Percentiles rank a stretch among this genome's conserved stretches.
Evolutionary conservation across 768 basidiomycete species (phyloP).

Genomic region (Pholiota molesta): DNA sequence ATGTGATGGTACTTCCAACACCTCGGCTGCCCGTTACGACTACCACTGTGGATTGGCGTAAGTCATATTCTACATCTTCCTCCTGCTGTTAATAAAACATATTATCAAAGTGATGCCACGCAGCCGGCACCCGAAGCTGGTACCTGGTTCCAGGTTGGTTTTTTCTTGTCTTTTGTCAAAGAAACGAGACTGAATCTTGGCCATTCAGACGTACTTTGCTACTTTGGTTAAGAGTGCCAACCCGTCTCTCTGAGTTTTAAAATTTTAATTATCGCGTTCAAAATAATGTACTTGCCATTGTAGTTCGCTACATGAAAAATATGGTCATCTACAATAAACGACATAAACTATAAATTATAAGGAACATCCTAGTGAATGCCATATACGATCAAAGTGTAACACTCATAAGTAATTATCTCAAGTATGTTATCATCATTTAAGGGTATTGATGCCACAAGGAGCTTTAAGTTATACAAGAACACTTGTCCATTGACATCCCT

Average conservation of each 20-base stretch:
- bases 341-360: no score
- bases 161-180: not conserved
- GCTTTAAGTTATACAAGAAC: no score
- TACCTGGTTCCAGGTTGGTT: constrained; percentile 60
- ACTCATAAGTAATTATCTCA: no score
- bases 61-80: constrained; percentile 23
- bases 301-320: not conserved
- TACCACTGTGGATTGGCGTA: constrained; percentile 50
- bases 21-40: constrained; percentile 55
- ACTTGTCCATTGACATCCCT: no score
- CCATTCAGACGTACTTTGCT: constrained; percentile 51
- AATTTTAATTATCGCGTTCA: not conserved
- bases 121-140: constrained; percentile 65
- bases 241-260: constrained; percentile 45
- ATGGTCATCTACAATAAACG: not conserved
- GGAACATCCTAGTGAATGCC: no score
- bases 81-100: constrained; percentile 1
- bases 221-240: constrained; percentile 56
- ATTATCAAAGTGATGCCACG: constrained; percentile 46
- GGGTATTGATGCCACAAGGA: no score
- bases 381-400: no score
- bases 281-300: constrained; percentile 3
- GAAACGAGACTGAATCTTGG: not conserved
- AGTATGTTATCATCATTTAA: no score
- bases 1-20: constrained; percentile 64